Conservation (phyloP, 768 basidiomycete genomes). For the Auricularia heimuer region DNA sequence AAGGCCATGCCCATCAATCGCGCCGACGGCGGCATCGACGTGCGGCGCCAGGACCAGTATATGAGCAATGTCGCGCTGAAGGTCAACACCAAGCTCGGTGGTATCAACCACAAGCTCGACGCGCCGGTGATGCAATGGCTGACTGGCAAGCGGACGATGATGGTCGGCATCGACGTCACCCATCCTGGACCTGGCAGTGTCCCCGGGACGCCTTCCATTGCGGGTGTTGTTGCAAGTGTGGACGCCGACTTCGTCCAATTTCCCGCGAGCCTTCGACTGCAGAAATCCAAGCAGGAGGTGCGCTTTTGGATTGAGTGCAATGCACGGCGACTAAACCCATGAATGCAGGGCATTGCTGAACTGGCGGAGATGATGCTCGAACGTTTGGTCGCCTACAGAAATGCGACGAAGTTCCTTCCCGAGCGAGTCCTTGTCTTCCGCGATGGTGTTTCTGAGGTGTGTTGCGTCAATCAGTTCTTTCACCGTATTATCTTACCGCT, state of each 20-base stretch:
- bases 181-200: constrained; percentile 71
- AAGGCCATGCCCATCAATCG: constrained; percentile 39
- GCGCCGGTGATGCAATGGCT: constrained; percentile 52
- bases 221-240: constrained; percentile 61
- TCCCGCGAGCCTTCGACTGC: constrained; percentile 63
- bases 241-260: constrained; percentile 66
- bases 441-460: constrained; percentile 60
- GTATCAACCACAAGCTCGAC: constrained; percentile 65
- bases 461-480: background rate
- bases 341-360: constrained; percentile 48
- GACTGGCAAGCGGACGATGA: constrained; percentile 58
- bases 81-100: constrained; percentile 75
- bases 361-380: constrained; percentile 62
- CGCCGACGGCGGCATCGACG: constrained; percentile 39
- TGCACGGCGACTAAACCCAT: background rate
- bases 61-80: constrained; percentile 73
- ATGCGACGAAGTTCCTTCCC: constrained; percentile 35
- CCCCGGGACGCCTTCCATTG: constrained; percentile 71
- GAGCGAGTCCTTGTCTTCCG: constrained; percentile 64
- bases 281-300: constrained; percentile 67
- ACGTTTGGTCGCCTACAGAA: constrained; percentile 29
- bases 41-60: constrained; percentile 37
- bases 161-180: constrained; percentile 65
- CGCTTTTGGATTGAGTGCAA: constrained; percentile 2
- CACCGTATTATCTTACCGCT: background rate